Percentiles rank a stretch among this genome's conserved stretches.
Conservation (phyloP, 106 monocot genomes). For the Hemerocallis citrina region DNA sequence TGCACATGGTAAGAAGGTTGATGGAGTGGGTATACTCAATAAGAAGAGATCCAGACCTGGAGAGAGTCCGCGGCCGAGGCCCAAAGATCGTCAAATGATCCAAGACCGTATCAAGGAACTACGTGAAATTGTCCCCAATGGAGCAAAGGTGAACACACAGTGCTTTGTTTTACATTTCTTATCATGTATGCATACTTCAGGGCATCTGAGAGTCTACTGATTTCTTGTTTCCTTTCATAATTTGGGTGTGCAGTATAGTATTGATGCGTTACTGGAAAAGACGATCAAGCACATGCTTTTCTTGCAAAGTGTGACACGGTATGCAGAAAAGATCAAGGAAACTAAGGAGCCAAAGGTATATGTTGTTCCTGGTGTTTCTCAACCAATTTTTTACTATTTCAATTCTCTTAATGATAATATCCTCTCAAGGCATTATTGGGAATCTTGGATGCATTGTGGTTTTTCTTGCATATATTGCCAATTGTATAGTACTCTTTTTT, state of each 20-base stretch:
- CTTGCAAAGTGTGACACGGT: conserved; percentile 63
- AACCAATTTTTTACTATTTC: too few relatives aligned
- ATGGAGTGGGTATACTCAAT: conserved; percentile 45
- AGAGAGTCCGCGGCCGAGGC: conserved; percentile 75
- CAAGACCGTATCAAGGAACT: conserved; percentile 94
- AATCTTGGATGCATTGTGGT: too few relatives aligned
- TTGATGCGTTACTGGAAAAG: conserved; percentile 58
- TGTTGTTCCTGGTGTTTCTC: not conserved
- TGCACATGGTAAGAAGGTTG: conserved; percentile 32
- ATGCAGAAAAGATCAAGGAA: conserved; percentile 62
- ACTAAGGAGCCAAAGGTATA: conserved; percentile 45
- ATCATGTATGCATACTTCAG: not conserved
- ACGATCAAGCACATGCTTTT: conserved; percentile 74
- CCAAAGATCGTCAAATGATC: conserved; percentile 94
- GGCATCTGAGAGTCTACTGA: not conserved
- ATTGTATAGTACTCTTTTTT: too few relatives aligned
- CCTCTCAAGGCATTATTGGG: too few relatives aligned
- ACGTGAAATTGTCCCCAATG: conserved; percentile 92
- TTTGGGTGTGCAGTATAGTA: conserved; percentile 40
- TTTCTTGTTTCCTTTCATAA: not conserved
- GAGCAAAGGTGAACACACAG: conserved; percentile 57
- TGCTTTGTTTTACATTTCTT: not conserved
- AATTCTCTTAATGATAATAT: too few relatives aligned
- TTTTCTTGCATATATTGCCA: too few relatives aligned
- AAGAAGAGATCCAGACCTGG: conserved; percentile 75